phyloP scores from a whole-genome alignment of 805 yeast genomes.

The Tetrapisispora taiwanensis region DNA sequence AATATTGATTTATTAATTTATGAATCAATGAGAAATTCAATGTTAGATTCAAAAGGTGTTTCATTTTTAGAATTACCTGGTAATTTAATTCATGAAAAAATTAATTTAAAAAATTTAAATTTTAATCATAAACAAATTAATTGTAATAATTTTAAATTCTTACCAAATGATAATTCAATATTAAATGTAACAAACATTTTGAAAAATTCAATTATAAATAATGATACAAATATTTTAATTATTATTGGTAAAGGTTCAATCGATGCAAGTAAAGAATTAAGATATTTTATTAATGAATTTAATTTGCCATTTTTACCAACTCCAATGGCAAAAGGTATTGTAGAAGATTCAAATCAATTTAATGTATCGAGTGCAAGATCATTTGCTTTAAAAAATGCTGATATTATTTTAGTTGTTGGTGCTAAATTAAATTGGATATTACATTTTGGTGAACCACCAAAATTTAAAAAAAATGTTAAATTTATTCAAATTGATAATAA shows the following conservation, averaged over 20 bases:
- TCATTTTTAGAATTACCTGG: slow-evolving; percentile 61
- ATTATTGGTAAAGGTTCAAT: slow-evolving; percentile 63
- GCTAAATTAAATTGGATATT: slow-evolving; percentile 67
- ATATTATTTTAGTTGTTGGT: slow-evolving; percentile 50
- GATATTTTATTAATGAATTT: slow-evolving; percentile 34
- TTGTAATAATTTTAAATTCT: slow-evolving; percentile 3
- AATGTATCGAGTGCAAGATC: slow-evolving; percentile 60
- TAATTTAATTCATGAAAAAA: slow-evolving; percentile 33
- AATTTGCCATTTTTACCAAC: slow-evolving; percentile 55
- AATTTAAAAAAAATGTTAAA: slow-evolving; percentile 36
- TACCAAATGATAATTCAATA: not conserved
- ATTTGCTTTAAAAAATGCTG: slow-evolving; percentile 45
- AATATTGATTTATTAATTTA: slow-evolving; percentile 12
- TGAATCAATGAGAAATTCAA: slow-evolving; percentile 4
- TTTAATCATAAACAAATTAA: not conserved
- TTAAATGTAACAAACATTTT: not conserved
- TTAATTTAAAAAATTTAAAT: not conserved
- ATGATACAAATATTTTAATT: slow-evolving; percentile 35
- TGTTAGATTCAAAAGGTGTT: slow-evolving; percentile 39
- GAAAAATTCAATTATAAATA: slow-evolving; percentile 1
- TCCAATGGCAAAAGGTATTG: slow-evolving; percentile 71
- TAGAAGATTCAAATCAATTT: slow-evolving; percentile 37
- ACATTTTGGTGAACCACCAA: slow-evolving; percentile 54
- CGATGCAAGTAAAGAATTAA: slow-evolving; percentile 32
- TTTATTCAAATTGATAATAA: slow-evolving; percentile 49